Evolutionary conservation across 2,329 filamentous ascomycete genomes (phyloP), one percentile per base, ranked within the genome.

Genomic region (Sarocladium kiliense): DNA sequence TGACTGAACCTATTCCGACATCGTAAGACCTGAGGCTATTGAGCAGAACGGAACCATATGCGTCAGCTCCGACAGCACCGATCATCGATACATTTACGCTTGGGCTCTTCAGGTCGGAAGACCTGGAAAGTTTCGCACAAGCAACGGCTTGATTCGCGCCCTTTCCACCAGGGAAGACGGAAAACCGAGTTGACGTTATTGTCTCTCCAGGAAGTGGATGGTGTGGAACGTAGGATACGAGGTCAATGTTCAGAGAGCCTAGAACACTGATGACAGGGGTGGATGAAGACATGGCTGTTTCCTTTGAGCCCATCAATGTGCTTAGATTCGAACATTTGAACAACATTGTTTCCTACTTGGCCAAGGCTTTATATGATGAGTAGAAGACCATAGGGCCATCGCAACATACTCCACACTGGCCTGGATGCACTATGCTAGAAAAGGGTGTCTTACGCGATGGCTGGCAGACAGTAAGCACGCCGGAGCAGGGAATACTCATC

Each of bases 91-190:
- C 75, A 0, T 65, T 60, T 7, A 80, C 69, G 56, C 44, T 57
- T 3, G 54, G 37, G 4, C 27, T 19, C 7, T 47, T 25, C 49
- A 54, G 59, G n/a, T 21, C 59, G 47, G 16, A 58, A 3, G 23
- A 57, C 18, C 56, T 72, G 2, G 83, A 86, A 10, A 87, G 73
- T 12, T 85, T 80, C 2, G 81, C 81, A 64, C 81, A 84, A 7
- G 85, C 85, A 36, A 89, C 85, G 3, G 86, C 86, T 72, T 90
- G 87, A 66, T 90, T 91, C 32, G 86, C 86, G 42, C 87, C 87
- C 72, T 91, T 91, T 16, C 88, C 87, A 49, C 87, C 88, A 27
- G 56, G 51, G 37, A 59, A 82, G 78, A 81, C 87, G 58, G 77
- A 76, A 69, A 88, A 88, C 3, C 81, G 83, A 50, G 76, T 78